These are phyloP conservation scores for Eucalyptus leucophloia DNA, from an alignment of 345 rosid species.

Conservation along the genomic window DNA sequence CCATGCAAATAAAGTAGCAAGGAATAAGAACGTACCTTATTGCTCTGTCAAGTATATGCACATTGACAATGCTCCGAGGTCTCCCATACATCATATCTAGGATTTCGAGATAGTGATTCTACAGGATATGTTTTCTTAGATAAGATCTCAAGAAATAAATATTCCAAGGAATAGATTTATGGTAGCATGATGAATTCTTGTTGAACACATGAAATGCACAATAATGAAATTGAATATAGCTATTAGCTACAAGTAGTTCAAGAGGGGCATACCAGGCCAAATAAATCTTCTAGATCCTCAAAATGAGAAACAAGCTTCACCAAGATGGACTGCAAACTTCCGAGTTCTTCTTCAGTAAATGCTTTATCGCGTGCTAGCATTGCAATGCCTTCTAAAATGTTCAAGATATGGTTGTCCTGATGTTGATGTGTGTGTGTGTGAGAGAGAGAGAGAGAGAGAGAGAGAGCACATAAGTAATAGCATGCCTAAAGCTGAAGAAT, in stretches of 20 bases:
- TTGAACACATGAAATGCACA: neutral
- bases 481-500: neutral
- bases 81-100: constrained; percentile 70
- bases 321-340: constrained; percentile 64
- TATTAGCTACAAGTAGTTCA: neutral
- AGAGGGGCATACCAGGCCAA: constrained; percentile 48
- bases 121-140: neutral
- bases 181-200: neutral
- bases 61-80: constrained; percentile 36
- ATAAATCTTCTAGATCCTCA: constrained; percentile 45
- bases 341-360: constrained; percentile 57
- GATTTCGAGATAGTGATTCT: constrained; percentile 73
- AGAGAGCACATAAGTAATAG: neutral
- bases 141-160: neutral
- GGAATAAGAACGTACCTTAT: constrained; percentile 30
- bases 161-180: neutral
- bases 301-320: constrained; percentile 65
- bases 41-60: constrained; percentile 65
- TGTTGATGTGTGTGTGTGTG: too few species aligned
- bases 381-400: constrained; percentile 46
- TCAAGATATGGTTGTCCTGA: constrained; percentile 50
- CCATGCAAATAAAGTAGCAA: neutral
- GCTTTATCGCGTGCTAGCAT: constrained; percentile 28
- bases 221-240: neutral
- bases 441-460: neutral